phyloP scores from a whole-genome alignment of 352 stramenopile species.

The Aphanomyces cochlioides region DNA sequence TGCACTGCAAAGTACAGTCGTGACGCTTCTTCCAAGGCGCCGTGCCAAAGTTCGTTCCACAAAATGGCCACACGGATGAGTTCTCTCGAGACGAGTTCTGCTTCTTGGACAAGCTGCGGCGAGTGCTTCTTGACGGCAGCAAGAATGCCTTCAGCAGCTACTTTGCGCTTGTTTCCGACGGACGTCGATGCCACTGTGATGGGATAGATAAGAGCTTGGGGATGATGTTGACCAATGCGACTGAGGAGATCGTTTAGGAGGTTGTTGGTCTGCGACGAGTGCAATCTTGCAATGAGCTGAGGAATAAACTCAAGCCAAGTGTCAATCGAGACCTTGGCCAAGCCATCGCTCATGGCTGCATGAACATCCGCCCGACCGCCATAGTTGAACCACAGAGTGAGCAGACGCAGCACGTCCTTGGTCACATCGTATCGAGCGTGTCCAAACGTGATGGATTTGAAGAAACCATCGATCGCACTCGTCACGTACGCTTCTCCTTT shows the following conservation, averaged over 20 bases:
- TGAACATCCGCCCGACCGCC: slow-evolving; percentile 90
- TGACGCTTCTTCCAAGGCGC: slow-evolving; percentile 96
- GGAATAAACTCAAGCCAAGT: slow-evolving; percentile 99
- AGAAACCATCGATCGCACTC: slow-evolving; percentile 96
- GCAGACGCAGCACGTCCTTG: slow-evolving; percentile 97
- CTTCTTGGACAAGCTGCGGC: slow-evolving; percentile 95
- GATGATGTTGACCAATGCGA: slow-evolving; percentile 92
- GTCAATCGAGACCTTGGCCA: slow-evolving; percentile 94
- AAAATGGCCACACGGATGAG: slow-evolving; percentile 99
- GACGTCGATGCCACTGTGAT: slow-evolving; percentile 97
- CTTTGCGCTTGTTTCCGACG: slow-evolving; percentile 84
- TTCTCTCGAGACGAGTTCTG: slow-evolving; percentile 93
- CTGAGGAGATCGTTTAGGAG: slow-evolving; percentile 86
- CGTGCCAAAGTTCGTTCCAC: slow-evolving; percentile 99
- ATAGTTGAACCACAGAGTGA: slow-evolving; percentile 99
- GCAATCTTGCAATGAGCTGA: slow-evolving; percentile 93
- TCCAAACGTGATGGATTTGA: slow-evolving; percentile 95
- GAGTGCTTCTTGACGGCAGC: slow-evolving; percentile 93
- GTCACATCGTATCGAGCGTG: slow-evolving; percentile 90
- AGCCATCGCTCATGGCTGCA: slow-evolving; percentile 70
- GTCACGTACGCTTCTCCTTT: slow-evolving; percentile 78
- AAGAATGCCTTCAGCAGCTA: slow-evolving; percentile 94
- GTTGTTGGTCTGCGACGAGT: slow-evolving; percentile 76
- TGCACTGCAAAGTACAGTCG: slow-evolving; percentile 97
- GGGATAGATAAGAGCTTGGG: slow-evolving; percentile 99